Base-by-base conservation (phyloP, 805 yeast genomes). In the Candida chilensis region DNA sequence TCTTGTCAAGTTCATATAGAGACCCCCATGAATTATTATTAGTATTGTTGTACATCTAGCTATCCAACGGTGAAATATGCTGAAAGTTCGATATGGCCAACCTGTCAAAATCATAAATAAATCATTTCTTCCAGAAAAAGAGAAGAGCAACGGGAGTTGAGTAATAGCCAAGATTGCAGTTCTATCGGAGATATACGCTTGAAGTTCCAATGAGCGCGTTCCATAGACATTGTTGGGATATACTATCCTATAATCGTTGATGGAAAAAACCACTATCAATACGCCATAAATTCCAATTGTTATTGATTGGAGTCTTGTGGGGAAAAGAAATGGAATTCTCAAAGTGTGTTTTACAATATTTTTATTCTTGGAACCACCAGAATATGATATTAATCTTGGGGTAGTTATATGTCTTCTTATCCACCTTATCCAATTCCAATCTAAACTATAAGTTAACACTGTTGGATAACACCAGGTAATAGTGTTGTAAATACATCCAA, bases 141-240 rank as follows among this genome's bases (percentile, higher is more conserved):
- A 30, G 32, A 50, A 50, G 5, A 54, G 35, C 17, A 60, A 29
- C 5, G 66, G 66, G 14, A 59, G 33, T 32, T 59, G 65, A 19
- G 42, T 42, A 1, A 55, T 54, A 2, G 66, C 63, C 17, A 67
- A 38, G 4, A 67, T 67, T 2, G 73, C 75, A 0, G 67, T 49
- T 40, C 74, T 48, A 42, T 68, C 73, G 3, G 68, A n/a, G n/a
- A n/a, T n/a, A n/a, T n/a, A n/a, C n/a, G n/a, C n/a, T n/a, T n/a
- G n/a, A n/a, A n/a, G n/a, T n/a, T n/a, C n/a, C n/a, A n/a, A n/a
- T n/a, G n/a, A n/a, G n/a, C n/a, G n/a, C n/a, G n/a, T n/a, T n/a
- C 45, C 39, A 36, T 54, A 57, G 5, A 58, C 45, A 3, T 50
- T 41, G 34, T 46, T 54, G 16, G 57, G 58, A 11, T 29, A 33